A percentile compares a stretch with the other conserved stretches of the same genome.
Evolutionary conservation across 768 basidiomycete species (phyloP).

Genomic region (Rhodotorula sphaerocarpa): DNA sequence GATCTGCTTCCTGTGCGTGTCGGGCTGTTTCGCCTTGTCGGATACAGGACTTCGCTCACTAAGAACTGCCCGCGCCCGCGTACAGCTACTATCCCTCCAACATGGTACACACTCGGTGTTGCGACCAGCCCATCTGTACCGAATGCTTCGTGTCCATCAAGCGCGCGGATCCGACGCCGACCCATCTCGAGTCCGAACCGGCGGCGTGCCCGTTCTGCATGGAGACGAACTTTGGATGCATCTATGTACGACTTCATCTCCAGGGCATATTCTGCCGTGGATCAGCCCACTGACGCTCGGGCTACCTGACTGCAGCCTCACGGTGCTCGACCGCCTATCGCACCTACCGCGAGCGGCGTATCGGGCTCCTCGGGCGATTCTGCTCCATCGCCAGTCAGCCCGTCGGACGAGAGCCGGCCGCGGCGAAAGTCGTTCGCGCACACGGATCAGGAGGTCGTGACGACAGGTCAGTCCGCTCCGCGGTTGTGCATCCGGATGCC

Average conservation of each 20-base stretch:
- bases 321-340: not conserved
- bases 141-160: conserved; percentile 99
- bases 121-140: conserved; percentile 96
- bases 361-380: conserved; percentile 3
- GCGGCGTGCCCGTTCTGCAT: conserved; percentile 97
- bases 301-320: not conserved
- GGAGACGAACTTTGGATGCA: conserved; percentile 90
- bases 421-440: conserved; percentile 30
- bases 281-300: not conserved
- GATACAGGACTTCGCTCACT: conserved; percentile 3
- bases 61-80: conserved; percentile 28
- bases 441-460: conserved; percentile 35
- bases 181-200: conserved; percentile 86
- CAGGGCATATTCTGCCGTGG: too few relatives aligned
- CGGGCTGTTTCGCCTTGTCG: conserved; percentile 40
- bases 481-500: not conserved
- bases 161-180: conserved; percentile 84
- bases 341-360: not conserved
- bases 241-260: conserved; percentile 50
- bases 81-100: conserved; percentile 89
- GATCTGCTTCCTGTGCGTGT: conserved; percentile 85
- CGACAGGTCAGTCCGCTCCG: conserved; percentile 15
- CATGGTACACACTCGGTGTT: conserved; percentile 94
- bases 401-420: conserved; percentile 5
- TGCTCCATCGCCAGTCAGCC: not conserved